phyloP scores from a whole-genome alignment of 176 grass and related monocot species.

The Phyllostachys edulis region DNA sequence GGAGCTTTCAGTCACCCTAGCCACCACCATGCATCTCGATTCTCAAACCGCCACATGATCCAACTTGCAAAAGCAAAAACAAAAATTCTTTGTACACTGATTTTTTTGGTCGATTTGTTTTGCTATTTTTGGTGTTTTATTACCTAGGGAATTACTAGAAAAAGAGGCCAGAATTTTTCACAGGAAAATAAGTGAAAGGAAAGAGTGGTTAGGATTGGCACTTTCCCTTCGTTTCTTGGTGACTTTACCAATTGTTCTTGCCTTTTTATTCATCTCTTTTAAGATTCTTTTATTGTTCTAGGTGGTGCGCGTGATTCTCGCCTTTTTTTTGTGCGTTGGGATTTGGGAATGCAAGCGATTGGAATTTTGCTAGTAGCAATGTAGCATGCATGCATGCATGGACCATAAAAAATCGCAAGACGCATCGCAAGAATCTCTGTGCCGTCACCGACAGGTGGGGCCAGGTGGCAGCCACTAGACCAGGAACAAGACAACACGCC shows the following conservation, averaged over 20 bases:
- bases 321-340: background rate
- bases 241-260: constrained; percentile 15
- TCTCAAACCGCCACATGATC: constrained; percentile 3
- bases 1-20: no score
- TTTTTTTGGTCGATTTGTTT: background rate
- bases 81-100: background rate
- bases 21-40: background rate
- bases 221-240: constrained; percentile 30
- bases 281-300: background rate
- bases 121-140: constrained; percentile 7
- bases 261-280: background rate
- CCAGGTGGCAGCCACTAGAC: background rate
- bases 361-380: background rate
- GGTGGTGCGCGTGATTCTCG: background rate
- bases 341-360: background rate
- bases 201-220: background rate
- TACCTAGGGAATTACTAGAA: background rate
- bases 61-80: background rate
- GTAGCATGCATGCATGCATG: background rate
- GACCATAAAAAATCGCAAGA: background rate
- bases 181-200: background rate
- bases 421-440: background rate
- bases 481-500: background rate
- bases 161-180: background rate
- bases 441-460: background rate